Conservation (phyloP, 2,329 filamentous ascomycete species). For the Ascochyta rabiei region DNA sequence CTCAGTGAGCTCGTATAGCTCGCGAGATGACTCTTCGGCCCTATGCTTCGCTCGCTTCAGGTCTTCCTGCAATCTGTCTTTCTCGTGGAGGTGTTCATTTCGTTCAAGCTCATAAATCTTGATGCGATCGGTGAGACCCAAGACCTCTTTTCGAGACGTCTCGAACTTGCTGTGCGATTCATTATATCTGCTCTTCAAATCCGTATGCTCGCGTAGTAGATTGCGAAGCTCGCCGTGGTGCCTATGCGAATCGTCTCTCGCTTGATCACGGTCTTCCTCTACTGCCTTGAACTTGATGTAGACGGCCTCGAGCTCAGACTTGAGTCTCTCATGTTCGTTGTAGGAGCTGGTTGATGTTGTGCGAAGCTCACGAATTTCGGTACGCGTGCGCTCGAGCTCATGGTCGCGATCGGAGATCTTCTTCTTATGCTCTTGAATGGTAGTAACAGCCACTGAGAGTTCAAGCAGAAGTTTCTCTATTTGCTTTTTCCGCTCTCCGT, state of each 20-base stretch:
- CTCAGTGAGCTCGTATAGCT: constrained; percentile 31
- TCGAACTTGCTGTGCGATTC: constrained; percentile 29
- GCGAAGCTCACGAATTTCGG: constrained; percentile 25
- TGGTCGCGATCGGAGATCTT: constrained; percentile 30
- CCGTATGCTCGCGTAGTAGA: constrained; percentile 30
- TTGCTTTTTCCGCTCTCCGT: constrained; percentile 28
- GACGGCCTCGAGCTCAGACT: constrained; percentile 24
- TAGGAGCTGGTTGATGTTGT: constrained; percentile 10
- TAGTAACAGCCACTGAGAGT: constrained; percentile 25
- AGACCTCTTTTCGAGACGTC: constrained; percentile 28
- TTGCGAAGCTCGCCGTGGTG: constrained; percentile 31
- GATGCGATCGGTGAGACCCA: constrained; percentile 27
- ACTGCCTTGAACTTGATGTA: constrained; percentile 24
- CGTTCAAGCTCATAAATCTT: constrained; percentile 32
- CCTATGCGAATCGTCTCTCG: constrained; percentile 27
- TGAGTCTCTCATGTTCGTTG: constrained; percentile 26
- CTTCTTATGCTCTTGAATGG: constrained; percentile 31
- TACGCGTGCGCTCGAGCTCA: constrained; percentile 24
- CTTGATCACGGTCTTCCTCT: constrained; percentile 29
- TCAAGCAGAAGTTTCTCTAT: constrained; percentile 32
- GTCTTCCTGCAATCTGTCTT: constrained; percentile 33
- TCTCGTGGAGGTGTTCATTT: constrained; percentile 33
- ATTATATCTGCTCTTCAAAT: constrained; percentile 31
- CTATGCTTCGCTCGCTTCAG: constrained; percentile 26
- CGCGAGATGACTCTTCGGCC: constrained; percentile 27